phyloP scores from a whole-genome alignment of 768 basidiomycete species.

The Agaricus sinodeliciosus region DNA sequence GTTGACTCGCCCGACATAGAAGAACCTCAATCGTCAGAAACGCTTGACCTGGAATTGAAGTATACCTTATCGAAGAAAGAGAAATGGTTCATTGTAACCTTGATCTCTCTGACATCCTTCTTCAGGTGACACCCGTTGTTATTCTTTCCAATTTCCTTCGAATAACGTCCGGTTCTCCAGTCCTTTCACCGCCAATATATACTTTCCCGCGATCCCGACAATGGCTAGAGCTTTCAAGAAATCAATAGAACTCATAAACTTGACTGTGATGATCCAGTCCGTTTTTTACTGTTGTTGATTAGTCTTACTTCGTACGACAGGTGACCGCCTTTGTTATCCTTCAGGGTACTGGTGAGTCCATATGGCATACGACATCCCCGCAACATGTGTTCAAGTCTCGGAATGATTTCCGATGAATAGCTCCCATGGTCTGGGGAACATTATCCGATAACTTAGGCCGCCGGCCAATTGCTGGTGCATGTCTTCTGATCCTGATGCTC shows the following conservation, averaged over 20 bases:
- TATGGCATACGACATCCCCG: neutral
- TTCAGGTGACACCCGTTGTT: slow-evolving; percentile 43
- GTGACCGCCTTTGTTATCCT: slow-evolving; percentile 68
- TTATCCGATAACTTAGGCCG: slow-evolving; percentile 62
- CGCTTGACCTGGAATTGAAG: neutral
- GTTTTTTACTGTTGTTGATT: neutral
- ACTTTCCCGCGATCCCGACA: slow-evolving; percentile 72
- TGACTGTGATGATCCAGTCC: slow-evolving; percentile 42
- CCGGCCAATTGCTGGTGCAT: slow-evolving; percentile 55
- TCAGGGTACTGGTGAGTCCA: slow-evolving; percentile 34
- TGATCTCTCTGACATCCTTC: slow-evolving; percentile 50
- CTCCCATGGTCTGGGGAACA: slow-evolving; percentile 68
- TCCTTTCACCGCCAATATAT: slow-evolving; percentile 70
- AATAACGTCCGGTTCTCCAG: slow-evolving; percentile 22
- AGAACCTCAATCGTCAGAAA: too few species aligned
- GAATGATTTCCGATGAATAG: slow-evolving; percentile 7
- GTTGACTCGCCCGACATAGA: too few species aligned
- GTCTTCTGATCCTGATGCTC: slow-evolving; percentile 53
- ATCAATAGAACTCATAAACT: slow-evolving; percentile 65
- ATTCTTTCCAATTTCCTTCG: neutral
- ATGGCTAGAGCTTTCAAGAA: slow-evolving; percentile 56
- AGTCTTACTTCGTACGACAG: slow-evolving; percentile 18
- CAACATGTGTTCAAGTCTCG: neutral
- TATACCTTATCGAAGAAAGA: slow-evolving; percentile 48
- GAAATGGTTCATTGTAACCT: slow-evolving; percentile 63